Conservation (phyloP, 2,329 filamentous ascomycete species). For the Aspergillus awamori region DNA sequence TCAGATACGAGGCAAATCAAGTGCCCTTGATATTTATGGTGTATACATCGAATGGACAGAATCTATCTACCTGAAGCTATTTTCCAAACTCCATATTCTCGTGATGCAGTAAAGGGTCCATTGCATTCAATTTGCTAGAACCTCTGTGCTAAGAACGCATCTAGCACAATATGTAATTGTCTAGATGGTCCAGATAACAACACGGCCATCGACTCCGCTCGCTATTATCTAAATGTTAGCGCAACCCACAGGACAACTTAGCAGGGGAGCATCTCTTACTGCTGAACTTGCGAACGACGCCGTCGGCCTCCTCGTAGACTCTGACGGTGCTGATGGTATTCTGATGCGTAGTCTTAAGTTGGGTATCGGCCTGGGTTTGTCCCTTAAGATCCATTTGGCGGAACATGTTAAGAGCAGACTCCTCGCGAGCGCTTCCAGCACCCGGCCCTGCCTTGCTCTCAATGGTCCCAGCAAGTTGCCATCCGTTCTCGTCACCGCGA, state of each 20-base stretch:
- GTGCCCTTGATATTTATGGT: background rate
- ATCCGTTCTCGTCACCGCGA: conserved; percentile 74
- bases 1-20: too few relatives aligned
- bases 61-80: background rate
- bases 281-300: conserved; percentile 75
- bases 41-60: background rate
- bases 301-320: conserved; percentile 68
- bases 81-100: background rate
- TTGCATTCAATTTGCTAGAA: background rate
- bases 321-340: conserved; percentile 91
- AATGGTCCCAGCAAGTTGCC: conserved; percentile 80
- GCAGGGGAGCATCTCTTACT: conserved; percentile 60
- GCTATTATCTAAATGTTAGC: conserved; percentile 52
- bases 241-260: background rate
- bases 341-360: conserved; percentile 93
- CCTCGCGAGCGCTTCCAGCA: conserved; percentile 68
- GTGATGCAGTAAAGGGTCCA: background rate
- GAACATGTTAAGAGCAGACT: conserved; percentile 97
- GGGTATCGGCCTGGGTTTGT: conserved; percentile 86
- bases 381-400: conserved; percentile 98
- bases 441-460: conserved; percentile 71
- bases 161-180: background rate
- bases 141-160: background rate
- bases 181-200: conserved; percentile 74
- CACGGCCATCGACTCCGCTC: conserved; percentile 78